Percentiles rank a stretch among this genome's conserved stretches.
Conservation (phyloP, 805 yeast genomes). For the Schizosaccharomyces lindneri region DNA sequence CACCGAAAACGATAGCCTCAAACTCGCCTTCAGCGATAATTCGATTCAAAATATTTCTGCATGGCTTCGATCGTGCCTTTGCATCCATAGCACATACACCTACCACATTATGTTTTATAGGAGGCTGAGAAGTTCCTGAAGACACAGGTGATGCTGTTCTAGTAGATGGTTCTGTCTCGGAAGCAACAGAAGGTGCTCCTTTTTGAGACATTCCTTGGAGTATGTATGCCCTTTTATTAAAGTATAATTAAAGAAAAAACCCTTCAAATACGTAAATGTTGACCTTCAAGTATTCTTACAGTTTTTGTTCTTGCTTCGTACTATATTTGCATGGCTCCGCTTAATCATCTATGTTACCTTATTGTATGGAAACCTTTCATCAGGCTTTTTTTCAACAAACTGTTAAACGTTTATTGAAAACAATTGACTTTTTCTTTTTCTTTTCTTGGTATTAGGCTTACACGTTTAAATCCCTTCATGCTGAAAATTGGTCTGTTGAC, state of each 20-base stretch:
- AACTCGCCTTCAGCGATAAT: constrained; percentile 83
- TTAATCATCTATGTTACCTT: too few species aligned
- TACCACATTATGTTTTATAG: constrained; percentile 12
- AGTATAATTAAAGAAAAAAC: neutral
- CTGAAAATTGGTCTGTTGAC: too few species aligned
- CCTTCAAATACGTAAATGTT: neutral
- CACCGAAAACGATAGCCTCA: constrained; percentile 91
- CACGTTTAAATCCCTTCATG: too few species aligned
- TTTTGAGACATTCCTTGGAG: neutral
- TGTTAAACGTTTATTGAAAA: too few species aligned
- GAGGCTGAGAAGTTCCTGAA: neutral
- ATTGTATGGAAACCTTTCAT: too few species aligned
- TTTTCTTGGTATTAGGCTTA: too few species aligned
- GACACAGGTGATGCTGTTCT: neutral
- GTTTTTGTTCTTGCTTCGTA: too few species aligned
- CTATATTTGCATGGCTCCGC: too few species aligned
- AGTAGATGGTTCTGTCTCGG: neutral
- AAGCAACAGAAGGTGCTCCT: neutral
- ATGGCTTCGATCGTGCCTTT: constrained; percentile 86
- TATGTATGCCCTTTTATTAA: neutral
- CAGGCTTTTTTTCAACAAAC: too few species aligned
- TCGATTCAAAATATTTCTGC: constrained; percentile 68
- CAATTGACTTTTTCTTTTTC: too few species aligned
- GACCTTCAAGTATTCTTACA: too few species aligned
- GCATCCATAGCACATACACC: constrained; percentile 99